A percentile compares a stretch with the other conserved stretches of the same genome.
Evolutionary conservation across 75 land plant species (phyloP).

Genomic region (Cupressus sempervirens): DNA sequence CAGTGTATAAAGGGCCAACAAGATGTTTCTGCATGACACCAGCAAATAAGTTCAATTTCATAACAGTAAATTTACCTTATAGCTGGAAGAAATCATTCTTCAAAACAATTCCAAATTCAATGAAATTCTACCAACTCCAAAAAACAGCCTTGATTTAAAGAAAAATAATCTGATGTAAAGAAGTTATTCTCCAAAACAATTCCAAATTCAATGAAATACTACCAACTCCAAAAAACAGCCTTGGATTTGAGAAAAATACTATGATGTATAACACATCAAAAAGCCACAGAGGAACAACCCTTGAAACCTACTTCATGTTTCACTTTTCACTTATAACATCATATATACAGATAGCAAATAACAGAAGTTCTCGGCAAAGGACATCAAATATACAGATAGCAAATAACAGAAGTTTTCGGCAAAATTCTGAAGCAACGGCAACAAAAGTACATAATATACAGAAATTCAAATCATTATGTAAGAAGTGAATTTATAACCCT

Average conservation of each 20-base stretch:
- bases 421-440: no score
- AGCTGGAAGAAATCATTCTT: background rate
- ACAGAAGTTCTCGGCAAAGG: background rate
- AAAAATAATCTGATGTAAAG: background rate
- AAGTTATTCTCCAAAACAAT: background rate
- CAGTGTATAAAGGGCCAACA: background rate
- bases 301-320: background rate
- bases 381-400: background rate
- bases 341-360: background rate
- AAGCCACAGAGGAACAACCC: background rate
- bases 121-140: background rate
- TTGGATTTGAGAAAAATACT: background rate
- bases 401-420: background rate
- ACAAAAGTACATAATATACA: background rate
- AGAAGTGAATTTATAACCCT: background rate
- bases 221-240: background rate
- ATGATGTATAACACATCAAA: background rate
- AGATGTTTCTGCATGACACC: background rate
- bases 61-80: background rate
- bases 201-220: background rate
- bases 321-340: background rate
- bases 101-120: background rate
- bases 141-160: background rate
- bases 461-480: no score
- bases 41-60: background rate